Conservation (phyloP, 2,329 filamentous ascomycete genomes). For the Stromatinia cepivora region DNA sequence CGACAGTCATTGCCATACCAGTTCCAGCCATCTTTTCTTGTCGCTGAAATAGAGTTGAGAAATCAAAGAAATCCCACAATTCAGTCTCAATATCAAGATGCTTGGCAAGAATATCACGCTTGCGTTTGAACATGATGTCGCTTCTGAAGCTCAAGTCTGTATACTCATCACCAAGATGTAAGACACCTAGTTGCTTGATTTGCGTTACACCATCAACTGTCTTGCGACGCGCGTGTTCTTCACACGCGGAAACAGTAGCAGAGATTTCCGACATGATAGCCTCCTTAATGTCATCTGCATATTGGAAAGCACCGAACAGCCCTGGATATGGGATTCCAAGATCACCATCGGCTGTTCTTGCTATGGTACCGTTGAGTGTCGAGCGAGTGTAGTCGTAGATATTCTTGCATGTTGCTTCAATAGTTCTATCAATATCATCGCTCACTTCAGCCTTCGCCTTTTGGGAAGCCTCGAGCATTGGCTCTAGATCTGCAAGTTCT, state of each 20-base stretch:
- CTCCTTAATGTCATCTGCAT: constrained; percentile 87
- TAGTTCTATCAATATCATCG: constrained; percentile 76
- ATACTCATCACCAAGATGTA: constrained; percentile 87
- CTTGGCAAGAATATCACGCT: constrained; percentile 76
- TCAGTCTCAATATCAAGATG: constrained; percentile 88
- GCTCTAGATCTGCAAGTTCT: constrained; percentile 81
- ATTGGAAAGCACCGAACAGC: constrained; percentile 80
- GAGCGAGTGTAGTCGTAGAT: constrained; percentile 82
- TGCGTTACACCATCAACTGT: constrained; percentile 79
- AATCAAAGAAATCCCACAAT: constrained; percentile 89
- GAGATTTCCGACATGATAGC: constrained; percentile 90
- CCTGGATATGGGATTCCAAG: constrained; percentile 86
- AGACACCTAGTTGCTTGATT: constrained; percentile 83
- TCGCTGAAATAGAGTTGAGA: constrained; percentile 75
- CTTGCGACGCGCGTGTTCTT: constrained; percentile 78
- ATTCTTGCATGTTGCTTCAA: constrained; percentile 81
- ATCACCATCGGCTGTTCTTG: constrained; percentile 71
- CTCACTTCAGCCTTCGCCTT: constrained; percentile 77
- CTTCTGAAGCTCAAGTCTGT: constrained; percentile 83
- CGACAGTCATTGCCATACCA: constrained; percentile 89
- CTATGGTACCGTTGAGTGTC: constrained; percentile 73
- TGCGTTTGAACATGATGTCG: constrained; percentile 85
- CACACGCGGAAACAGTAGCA: constrained; percentile 73
- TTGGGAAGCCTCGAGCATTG: constrained; percentile 79
- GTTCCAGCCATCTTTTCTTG: constrained; percentile 96